Conservation (phyloP, 495 filamentous ascomycete species). For the Aspergillus avenaceus region DNA sequence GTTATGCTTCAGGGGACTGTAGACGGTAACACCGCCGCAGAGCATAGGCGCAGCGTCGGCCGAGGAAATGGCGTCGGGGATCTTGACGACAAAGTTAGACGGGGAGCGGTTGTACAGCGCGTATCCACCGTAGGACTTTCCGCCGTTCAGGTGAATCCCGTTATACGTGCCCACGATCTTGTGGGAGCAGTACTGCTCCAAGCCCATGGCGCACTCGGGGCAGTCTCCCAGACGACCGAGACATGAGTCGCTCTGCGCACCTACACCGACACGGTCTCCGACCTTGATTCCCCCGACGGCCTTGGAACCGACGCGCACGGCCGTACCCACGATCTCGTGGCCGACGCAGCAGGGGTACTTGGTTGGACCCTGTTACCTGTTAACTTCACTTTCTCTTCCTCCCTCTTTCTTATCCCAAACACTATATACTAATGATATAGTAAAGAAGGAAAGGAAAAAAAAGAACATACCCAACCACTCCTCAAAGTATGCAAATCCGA, state of each 20-base stretch:
- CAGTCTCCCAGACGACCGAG: constrained; percentile 57
- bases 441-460: neutral
- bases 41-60: constrained; percentile 75
- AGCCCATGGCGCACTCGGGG: constrained; percentile 59
- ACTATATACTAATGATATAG: too few species aligned
- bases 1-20: constrained; percentile 68
- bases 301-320: constrained; percentile 67
- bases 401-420: neutral
- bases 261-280: constrained; percentile 87
- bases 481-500: constrained; percentile 70
- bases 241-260: constrained; percentile 75
- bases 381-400: too few species aligned
- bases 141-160: constrained; percentile 41
- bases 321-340: constrained; percentile 80
- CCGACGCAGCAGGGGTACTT: constrained; percentile 71
- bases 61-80: constrained; percentile 60
- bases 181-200: constrained; percentile 64
- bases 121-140: constrained; percentile 66
- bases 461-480: constrained; percentile 61
- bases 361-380: constrained; percentile 49
- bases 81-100: constrained; percentile 71
- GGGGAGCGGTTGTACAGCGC: constrained; percentile 69
- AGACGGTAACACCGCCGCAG: constrained; percentile 79
- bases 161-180: constrained; percentile 49
- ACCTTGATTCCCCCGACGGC: constrained; percentile 62